Base-by-base conservation (phyloP, 2,329 filamentous ascomycete species). In the Trichoderma atrobrunneum region DNA sequence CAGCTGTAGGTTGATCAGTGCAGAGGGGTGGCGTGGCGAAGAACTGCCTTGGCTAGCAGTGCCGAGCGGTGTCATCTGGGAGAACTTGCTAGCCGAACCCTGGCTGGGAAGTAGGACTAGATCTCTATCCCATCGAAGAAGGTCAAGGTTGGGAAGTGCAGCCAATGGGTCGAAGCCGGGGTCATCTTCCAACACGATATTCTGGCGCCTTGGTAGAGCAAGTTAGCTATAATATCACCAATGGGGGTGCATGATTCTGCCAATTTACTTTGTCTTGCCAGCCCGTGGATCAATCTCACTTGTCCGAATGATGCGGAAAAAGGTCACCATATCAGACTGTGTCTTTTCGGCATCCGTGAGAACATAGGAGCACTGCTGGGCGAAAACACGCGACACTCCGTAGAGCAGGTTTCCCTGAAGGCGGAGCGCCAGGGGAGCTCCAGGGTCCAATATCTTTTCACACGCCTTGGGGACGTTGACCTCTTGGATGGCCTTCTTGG, bases 401-500 rank as follows among this genome's bases (percentile, higher is more conserved):
- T 92, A 95, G 32, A 99, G 89, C 21, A 99, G 86, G 76, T 91
- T 98, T 18, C 94, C 92, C 79, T 98, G 95, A 26, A 99, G 87
- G 43, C 96, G 91, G 75, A 99, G 82, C 5, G 96, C 95, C 83
- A 99, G 91, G 3, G 96, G 96, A 2, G 93, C 93, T 7, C 91
- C 93, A 0, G 77, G 94, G 71, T 93, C 87, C 48, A 93, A 89
- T 79, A 99, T 97, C n/a, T 92, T 96, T 74, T 91, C 87, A 81
- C 95, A 98, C 72, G 96, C 95, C 78, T 92, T 94, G 43, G 90
- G 87, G 30, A 99, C 91, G 77, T 98, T 88, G 75, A 99, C 96
- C 18, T 93, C 90, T 72, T 95, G 89, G 72, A 99, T 97, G 10
- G 93, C 92, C 80, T 96, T 97, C 63, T 92, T 90, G 8, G 91